A percentile compares a stretch with the other conserved stretches of the same genome.
Conservation (phyloP, 352 stramenopile genomes). For the Aphanomyces astaci region DNA sequence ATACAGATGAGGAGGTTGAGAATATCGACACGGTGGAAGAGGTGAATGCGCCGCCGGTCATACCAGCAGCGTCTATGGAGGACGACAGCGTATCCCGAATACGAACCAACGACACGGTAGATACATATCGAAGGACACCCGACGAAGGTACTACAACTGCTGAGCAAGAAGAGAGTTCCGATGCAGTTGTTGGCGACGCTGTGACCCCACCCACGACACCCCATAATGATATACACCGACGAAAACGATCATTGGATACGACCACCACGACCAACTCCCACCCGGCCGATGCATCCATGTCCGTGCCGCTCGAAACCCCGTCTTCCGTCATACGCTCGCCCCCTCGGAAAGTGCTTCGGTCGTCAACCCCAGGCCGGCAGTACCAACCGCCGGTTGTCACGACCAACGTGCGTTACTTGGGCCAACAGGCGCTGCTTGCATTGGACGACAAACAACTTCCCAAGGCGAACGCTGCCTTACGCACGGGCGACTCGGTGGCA, state of each 20-base stretch:
- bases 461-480: no score
- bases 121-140: no score
- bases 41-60: background rate
- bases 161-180: no score
- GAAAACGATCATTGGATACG: background rate
- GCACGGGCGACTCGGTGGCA: background rate
- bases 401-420: background rate
- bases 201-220: no score
- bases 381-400: conserved; percentile 17
- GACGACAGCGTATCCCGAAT: no score
- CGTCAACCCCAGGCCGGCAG: conserved; percentile 9
- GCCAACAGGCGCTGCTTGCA: background rate
- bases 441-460: background rate
- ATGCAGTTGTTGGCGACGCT: no score
- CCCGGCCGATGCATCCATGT: background rate
- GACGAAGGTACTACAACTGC: no score
- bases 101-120: no score
- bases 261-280: background rate
- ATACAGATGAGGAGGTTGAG: background rate
- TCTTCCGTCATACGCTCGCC: background rate
- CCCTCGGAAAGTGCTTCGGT: conserved; percentile 13
- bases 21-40: background rate
- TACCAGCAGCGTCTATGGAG: background rate
- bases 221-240: no score
- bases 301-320: background rate